These are phyloP conservation scores for Geranium brycei DNA, from an alignment of 345 rosid genomes.

Conservation along the genomic window DNA sequence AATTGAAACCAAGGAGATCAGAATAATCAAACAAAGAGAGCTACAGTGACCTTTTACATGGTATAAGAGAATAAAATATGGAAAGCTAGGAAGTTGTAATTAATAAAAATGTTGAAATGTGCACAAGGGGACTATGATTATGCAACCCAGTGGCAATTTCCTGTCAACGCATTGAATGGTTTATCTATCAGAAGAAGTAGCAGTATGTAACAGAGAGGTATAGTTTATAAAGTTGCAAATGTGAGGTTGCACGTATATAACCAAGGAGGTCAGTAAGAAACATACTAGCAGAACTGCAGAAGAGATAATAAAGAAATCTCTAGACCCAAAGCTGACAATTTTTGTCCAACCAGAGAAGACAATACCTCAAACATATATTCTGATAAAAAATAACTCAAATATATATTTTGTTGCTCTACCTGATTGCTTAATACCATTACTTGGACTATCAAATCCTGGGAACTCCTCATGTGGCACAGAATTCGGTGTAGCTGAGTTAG, in stretches of 20 bases:
- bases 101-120: neutral
- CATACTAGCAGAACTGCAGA: neutral
- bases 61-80: neutral
- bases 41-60: too few relatives aligned
- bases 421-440: conserved; percentile 36
- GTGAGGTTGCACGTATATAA: conserved; percentile 1
- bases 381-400: conserved; percentile 1
- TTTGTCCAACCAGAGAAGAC: conserved; percentile 6
- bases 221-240: neutral
- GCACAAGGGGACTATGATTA: neutral
- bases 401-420: conserved; percentile 25
- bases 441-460: conserved; percentile 57
- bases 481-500: conserved; percentile 26
- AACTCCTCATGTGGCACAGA: conserved; percentile 47
- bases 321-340: neutral
- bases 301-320: neutral
- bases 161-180: neutral
- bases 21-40: neutral
- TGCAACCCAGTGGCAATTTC: neutral
- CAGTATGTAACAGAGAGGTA: neutral
- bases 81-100: neutral
- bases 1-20: neutral
- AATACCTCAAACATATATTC: conserved; percentile 3
- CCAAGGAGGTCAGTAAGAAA: neutral
- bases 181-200: neutral